A percentile compares a stretch with the other conserved stretches of the same genome.
These are phyloP conservation scores for Hypoxylon sp. DNA, from an alignment of 2,329 filamentous ascomycete species.

Conservation along the genomic window DNA sequence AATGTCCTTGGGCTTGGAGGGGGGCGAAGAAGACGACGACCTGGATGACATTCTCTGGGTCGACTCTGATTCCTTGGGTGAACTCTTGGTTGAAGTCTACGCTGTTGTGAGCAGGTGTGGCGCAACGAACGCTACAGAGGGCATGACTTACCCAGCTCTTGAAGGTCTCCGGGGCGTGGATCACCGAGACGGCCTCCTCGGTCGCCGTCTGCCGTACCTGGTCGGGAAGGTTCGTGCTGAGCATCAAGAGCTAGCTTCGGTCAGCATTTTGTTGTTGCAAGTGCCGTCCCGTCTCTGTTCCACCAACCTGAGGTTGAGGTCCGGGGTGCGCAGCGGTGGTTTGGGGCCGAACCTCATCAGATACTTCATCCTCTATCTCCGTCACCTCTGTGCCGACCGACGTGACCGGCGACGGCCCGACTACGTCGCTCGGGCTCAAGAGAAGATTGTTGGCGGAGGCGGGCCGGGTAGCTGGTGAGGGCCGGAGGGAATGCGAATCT, in stretches of 20 bases:
- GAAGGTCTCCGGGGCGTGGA: conserved; percentile 88
- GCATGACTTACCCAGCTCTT: conserved; percentile 72
- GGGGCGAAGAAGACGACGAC: conserved; percentile 37
- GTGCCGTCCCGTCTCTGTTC: conserved; percentile 14
- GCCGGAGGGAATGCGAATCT: conserved; percentile 60
- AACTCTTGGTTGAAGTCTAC: conserved; percentile 54
- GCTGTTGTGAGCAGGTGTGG: conserved; percentile 35
- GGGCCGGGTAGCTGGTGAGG: conserved; percentile 58
- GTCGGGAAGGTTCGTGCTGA: conserved; percentile 65
- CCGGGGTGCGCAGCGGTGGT: conserved; percentile 47
- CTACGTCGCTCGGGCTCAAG: conserved; percentile 71
- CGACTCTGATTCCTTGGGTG: conserved; percentile 47
- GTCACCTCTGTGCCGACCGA: conserved; percentile 85
- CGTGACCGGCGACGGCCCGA: conserved; percentile 84
- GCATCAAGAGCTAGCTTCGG: conserved; percentile 56
- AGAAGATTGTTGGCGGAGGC: conserved; percentile 62
- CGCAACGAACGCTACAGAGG: neutral
- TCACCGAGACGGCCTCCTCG: conserved; percentile 87
- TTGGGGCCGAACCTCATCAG: conserved; percentile 63
- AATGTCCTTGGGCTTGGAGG: conserved; percentile 47
- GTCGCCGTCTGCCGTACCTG: conserved; percentile 65
- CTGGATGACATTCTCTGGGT: conserved; percentile 50
- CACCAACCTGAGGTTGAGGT: conserved; percentile 51
- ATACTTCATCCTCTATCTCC: conserved; percentile 81
- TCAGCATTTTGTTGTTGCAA: conserved; percentile 27